Evolutionary conservation across 108 stramenopile species (phyloP).

Genomic region (Cyclostephanos invisitatus): DNA sequence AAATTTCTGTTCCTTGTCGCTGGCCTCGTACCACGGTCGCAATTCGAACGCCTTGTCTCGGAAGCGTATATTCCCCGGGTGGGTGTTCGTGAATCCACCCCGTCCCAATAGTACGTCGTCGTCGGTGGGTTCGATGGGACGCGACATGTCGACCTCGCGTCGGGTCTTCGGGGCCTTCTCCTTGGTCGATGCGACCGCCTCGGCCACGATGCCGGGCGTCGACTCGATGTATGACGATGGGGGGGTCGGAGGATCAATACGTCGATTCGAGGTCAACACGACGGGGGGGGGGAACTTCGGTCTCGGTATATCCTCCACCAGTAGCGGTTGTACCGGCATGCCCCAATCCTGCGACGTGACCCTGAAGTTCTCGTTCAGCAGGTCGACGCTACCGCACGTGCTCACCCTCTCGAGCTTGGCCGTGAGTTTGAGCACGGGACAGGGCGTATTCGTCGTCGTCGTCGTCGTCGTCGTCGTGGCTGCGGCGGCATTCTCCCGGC

Average conservation of each 20-base stretch:
- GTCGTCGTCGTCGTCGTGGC: too few relatives aligned
- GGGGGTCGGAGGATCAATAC: too few relatives aligned
- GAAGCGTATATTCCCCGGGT: constrained; percentile 71
- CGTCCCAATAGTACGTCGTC: constrained; percentile 78
- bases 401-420: constrained; percentile 25
- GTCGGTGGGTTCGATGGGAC: constrained; percentile 41
- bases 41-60: constrained; percentile 41
- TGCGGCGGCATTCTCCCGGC: too few relatives aligned
- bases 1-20: constrained; percentile 39
- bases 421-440: constrained; percentile 3
- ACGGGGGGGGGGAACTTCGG: too few relatives aligned
- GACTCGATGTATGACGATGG: background rate
- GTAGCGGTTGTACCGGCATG: background rate
- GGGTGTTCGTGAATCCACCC: constrained; percentile 71
- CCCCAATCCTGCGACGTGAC: constrained; percentile 39
- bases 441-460: too few relatives aligned
- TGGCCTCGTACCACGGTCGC: constrained; percentile 21
- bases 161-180: background rate
- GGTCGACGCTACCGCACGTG: constrained; percentile 12
- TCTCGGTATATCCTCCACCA: background rate
- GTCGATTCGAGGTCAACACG: too few relatives aligned
- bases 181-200: background rate
- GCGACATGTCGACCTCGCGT: constrained; percentile 19
- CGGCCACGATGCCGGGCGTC: background rate
- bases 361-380: constrained; percentile 5